Evolutionary conservation across 2,329 filamentous ascomycete species (phyloP).

Genomic region (Rachicladosporium sp.): DNA sequence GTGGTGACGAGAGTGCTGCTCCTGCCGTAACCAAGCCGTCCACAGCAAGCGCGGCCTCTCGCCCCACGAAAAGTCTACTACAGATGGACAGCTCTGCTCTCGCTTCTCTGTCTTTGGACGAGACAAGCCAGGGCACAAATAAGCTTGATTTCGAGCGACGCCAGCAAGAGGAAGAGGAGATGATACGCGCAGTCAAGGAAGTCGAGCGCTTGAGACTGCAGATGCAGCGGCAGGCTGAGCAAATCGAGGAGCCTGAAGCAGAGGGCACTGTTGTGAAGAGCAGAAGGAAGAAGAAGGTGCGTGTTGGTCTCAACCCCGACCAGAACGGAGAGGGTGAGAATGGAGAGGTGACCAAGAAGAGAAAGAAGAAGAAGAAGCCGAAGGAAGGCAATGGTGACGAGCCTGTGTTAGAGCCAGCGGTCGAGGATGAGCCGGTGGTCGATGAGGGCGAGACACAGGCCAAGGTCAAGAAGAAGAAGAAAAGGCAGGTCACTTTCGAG

Average conservation of each 20-base stretch:
- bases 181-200: constrained; percentile 77
- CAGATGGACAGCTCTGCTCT: constrained; percentile 81
- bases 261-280: constrained; percentile 53
- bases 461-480: constrained; percentile 30
- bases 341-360: constrained; percentile 24
- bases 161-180: constrained; percentile 71
- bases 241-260: constrained; percentile 41
- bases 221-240: constrained; percentile 73
- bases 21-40: constrained; percentile 2
- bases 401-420: constrained; percentile 8
- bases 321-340: constrained; percentile 7
- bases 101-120: constrained; percentile 57
- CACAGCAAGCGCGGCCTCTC: constrained; percentile 6
- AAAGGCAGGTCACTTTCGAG: constrained; percentile 24
- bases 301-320: constrained; percentile 5
- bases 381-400: constrained; percentile 8
- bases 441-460: constrained; percentile 6
- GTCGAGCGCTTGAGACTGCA: constrained; percentile 76
- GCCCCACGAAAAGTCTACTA: constrained; percentile 48
- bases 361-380: constrained; percentile 29
- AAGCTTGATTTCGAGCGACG: constrained; percentile 51
- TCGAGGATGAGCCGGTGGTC: constrained; percentile 9
- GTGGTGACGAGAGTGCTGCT: constrained; percentile 14
- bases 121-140: constrained; percentile 21
- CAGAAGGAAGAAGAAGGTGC: constrained; percentile 39